These are phyloP conservation scores for Diplodia intermedia DNA, from an alignment of 2,329 filamentous ascomycete genomes.

Conservation along the genomic window DNA sequence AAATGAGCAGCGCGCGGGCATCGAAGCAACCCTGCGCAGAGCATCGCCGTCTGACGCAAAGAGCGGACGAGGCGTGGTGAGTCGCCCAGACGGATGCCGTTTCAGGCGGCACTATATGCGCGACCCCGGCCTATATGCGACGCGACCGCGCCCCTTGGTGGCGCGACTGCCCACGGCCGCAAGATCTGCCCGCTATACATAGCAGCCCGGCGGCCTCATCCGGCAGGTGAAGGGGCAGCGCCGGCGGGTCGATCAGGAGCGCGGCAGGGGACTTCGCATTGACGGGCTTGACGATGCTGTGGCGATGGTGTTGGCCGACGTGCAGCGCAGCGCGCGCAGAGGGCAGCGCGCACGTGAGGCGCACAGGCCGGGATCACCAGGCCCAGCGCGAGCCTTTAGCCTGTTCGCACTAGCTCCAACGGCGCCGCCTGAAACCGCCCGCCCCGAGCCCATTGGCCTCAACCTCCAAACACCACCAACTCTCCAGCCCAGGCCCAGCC, in stretches of 20 bases:
- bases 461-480: not conserved
- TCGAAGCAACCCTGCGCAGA: constrained; percentile 28
- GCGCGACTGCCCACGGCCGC: constrained; percentile 22
- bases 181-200: constrained; percentile 27
- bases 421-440: constrained; percentile 13
- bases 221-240: constrained; percentile 25
- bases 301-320: constrained; percentile 7
- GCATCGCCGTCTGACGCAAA: constrained; percentile 43
- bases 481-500: constrained; percentile 1
- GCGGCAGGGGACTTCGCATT: constrained; percentile 6
- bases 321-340: not conserved
- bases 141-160: constrained; percentile 28
- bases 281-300: constrained; percentile 17
- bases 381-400: constrained; percentile 17
- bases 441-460: constrained; percentile 1
- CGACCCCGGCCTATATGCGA: constrained; percentile 46
- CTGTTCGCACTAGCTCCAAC: constrained; percentile 8
- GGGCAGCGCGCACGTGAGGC: constrained; percentile 13
- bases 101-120: constrained; percentile 46
- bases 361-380: constrained; percentile 14
- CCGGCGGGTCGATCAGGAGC: constrained; percentile 30
- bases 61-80: constrained; percentile 46
- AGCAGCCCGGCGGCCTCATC: constrained; percentile 21
- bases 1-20: constrained; percentile 24
- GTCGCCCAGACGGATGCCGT: constrained; percentile 49